Percentiles rank a stretch among this genome's conserved stretches.
Conservation (phyloP, 2,329 filamentous ascomycete genomes). For the Fusarium nematophilum region DNA sequence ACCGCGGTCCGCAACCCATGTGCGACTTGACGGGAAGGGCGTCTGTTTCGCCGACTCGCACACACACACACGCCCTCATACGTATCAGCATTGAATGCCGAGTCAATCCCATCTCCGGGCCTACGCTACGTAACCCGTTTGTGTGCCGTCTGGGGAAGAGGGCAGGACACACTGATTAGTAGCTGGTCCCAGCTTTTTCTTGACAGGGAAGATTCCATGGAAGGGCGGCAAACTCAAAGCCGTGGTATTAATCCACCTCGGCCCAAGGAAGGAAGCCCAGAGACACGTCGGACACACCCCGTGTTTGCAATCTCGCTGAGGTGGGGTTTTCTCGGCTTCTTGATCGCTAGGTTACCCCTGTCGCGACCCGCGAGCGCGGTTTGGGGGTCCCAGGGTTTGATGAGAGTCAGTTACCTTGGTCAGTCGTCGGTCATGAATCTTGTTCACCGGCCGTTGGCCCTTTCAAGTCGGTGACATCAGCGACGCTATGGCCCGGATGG, state of each 20-base stretch:
- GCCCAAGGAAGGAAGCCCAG: slow-evolving; percentile 1
- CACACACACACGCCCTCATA: too few species aligned
- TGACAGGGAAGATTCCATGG: slow-evolving; percentile 34
- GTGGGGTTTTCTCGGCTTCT: slow-evolving; percentile 19
- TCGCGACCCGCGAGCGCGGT: slow-evolving; percentile 21
- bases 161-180: slow-evolving; percentile 17
- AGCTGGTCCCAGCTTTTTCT: slow-evolving; percentile 4
- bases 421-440: slow-evolving; percentile 18
- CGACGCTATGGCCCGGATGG: slow-evolving; percentile 27
- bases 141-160: slow-evolving; percentile 34
- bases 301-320: slow-evolving; percentile 31
- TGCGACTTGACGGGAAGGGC: too few species aligned
- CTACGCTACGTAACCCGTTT: not conserved
- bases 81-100: too few species aligned
- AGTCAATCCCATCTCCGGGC: too few species aligned
- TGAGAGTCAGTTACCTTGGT: too few species aligned
- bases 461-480: slow-evolving; percentile 14
- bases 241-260: slow-evolving; percentile 24
- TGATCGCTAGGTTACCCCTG: slow-evolving; percentile 18
- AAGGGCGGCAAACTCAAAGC: too few species aligned
- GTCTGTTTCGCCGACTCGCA: too few species aligned
- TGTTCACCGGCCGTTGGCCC: slow-evolving; percentile 7
- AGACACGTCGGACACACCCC: not conserved
- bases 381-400: slow-evolving; percentile 7
- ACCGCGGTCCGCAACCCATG: too few species aligned